Base-by-base conservation (phyloP, 352 stramenopile genomes). In the Globisporangium nagaii region DNA sequence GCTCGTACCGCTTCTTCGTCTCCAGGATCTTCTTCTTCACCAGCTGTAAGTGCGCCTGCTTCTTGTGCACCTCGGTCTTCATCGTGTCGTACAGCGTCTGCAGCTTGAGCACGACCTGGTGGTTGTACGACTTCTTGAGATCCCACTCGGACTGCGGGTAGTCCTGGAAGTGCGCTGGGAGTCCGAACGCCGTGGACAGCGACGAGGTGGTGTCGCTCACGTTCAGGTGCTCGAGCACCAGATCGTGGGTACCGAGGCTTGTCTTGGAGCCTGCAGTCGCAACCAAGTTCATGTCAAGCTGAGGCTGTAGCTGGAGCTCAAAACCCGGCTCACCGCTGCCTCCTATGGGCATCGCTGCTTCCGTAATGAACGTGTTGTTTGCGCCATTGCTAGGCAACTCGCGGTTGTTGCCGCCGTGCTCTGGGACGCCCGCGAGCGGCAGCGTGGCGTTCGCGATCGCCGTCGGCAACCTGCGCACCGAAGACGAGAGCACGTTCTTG, bases 91-190 rank as follows among this genome's bases (percentile, higher is more conserved):
- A 84, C 31, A 88, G 25, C 35, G 75, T 74, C 59, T 93, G 84
- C 7, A 93, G 66, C 60, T 88, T 90, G 22, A 90, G 70, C 42
- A 91, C 70, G 8, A 90, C 59, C 40, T 86, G 69, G 64, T 88
- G 72, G 39, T 90, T 91, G 65, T 89, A 90, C 17, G 83, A 87
- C 50, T 84, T 72, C 27, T 82, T 83, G 11, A 90, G 42, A 31
- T 90, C 78, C 75, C 77, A 90, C 46, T 93, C 84, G 12, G 69
- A 79, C 53, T 92, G 80, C 12, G 79, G 71, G 48, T 90, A 88
- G 44, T 93, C 84, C 52, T 93, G 79, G 37, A 84, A 83, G 46
- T 90, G 79, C 1, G 80, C 79, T 0, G 76, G 72, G 3, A 93
- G 51, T 0, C 82, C 76, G 53, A 88, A 88, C 7, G 75, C 74